Base-by-base conservation (phyloP, 2,329 filamentous ascomycete species). In the Lecanicillium sp. region DNA sequence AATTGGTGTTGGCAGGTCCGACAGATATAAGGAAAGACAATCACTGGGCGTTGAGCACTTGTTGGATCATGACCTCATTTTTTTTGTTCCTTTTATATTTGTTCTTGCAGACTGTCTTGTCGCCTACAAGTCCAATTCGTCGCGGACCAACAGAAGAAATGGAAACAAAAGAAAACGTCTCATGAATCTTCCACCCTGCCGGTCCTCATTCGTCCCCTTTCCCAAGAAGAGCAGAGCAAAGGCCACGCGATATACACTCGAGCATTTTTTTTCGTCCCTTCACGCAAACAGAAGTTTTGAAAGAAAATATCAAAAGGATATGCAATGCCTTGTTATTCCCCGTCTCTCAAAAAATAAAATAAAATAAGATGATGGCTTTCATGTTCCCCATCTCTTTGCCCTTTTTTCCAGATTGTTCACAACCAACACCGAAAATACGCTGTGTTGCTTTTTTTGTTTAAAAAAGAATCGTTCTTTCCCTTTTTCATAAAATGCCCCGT, bases 51-150 rank as follows among this genome's bases (percentile, higher is more conserved):
- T n/a, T n/a, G n/a, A n/a, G 26, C 7, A 29, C 12, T 7, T 7
- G 44, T 47, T 59, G 62, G 58, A 63, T 65, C 62, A 63, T 66
- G 64, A 63, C 64, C 64, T 67, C 64, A 58, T 66, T 65, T 64
- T 62, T 62, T 53, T 58, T 29, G 7, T 7, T 29, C 56, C 51
- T 56, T 59, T 62, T 59, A 52, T 52, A 59, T 29, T 58, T 57
- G 59, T 60, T 57, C 60, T 57, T 56, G 57, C 57, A 57, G 60
- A 63, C 53, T 48, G 44, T 57, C 38, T 27, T 36, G 19, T 19
- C 37, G 26, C 40, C 32, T 27, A 39, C 45, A 48, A 48, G 45
- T 29, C 32, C 30, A 48, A 33, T 37, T n/a, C n/a, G n/a, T n/a
- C 35, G n/a, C 19, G 38, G 45, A 19, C 38, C 7, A 15, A 17